phyloP scores from a whole-genome alignment of 2,329 filamentous ascomycete species.

The Domatiomyces catenatus region DNA sequence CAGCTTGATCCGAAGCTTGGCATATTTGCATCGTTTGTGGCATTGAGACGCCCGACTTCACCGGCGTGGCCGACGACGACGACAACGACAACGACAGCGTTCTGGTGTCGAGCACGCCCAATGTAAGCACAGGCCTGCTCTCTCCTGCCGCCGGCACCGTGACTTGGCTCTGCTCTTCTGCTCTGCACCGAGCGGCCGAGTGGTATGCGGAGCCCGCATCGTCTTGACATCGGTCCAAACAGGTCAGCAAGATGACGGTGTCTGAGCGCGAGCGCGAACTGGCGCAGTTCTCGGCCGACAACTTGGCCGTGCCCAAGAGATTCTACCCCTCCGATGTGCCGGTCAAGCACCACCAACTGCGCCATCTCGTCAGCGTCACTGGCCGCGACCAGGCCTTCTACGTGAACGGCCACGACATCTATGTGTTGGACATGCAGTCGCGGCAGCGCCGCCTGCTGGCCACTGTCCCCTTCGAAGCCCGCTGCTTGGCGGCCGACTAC shows the following conservation, averaged over 20 bases:
- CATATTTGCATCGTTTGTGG: neutral
- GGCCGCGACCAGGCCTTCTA: conserved; percentile 70
- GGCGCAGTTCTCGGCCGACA: conserved; percentile 9
- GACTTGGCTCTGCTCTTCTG: neutral
- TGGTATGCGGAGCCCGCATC: neutral
- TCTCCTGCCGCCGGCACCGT: neutral
- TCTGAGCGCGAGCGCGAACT: conserved; percentile 5
- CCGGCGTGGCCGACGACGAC: neutral
- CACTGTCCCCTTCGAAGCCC: conserved; percentile 54
- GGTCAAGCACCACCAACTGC: conserved; percentile 48
- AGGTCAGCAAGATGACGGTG: conserved; percentile 9
- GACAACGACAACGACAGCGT: too few species aligned
- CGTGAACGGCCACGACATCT: conserved; percentile 60
- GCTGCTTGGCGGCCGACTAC: conserved; percentile 71
- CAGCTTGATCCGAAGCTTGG: neutral
- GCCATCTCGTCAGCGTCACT: conserved; percentile 74
- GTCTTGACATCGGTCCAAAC: neutral
- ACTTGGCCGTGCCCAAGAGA: conserved; percentile 23
- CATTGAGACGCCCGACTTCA: neutral
- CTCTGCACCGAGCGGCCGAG: neutral
- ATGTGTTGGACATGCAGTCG: conserved; percentile 52
- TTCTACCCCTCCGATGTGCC: conserved; percentile 54
- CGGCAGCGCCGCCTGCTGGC: conserved; percentile 54
- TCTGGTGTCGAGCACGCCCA: neutral
- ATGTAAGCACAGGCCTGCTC: neutral